Evolutionary conservation across 768 basidiomycete genomes (phyloP), one percentile per base, ranked within the genome.

Genomic region (Leccinum boreale): DNA sequence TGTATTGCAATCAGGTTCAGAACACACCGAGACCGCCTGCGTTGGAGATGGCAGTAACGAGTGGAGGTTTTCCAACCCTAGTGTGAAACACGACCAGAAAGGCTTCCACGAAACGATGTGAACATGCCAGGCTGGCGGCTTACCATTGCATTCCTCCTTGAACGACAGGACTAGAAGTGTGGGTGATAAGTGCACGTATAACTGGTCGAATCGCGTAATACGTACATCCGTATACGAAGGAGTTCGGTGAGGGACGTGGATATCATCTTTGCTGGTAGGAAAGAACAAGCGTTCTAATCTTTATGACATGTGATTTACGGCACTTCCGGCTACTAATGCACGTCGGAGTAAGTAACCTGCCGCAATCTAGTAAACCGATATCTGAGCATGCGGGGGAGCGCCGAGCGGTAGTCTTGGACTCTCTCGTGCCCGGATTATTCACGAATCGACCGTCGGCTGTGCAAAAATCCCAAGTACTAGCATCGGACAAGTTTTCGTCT

Each of bases 121-220:
- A 39, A 31, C 5, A 53, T 49, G 50, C 2, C 10, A 50, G 12
- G 21, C 26, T 5, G 42, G 23, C 23, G 5, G 11, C 59, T 48
- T 74, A 90, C 89, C 89, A 94, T 83, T 93, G 92, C 91, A 94
- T 93, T 49, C 90, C 92, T 23, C 91, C 92, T 69, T 94, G 92
- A 2, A 94, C 81, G 48, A 93, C 77, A 15, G 92, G 92, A 31
- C 89, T 90, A 51, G 53, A 28, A 14, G 50, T 14, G 47, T 39
- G 33, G 23, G 11, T 14, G n/a, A 14, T 58, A 11, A 31, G 50
- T 3, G 19, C 11, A 59, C n/a, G 42, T 53, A 24, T 21, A 19
- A 33, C 58, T 19, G 49, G 21, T 42, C 33, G 23, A 23, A 7
- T 47, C 19, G 2, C n/a, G 50, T 28, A 78, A 48, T 29, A 78